Evolutionary conservation across 2,329 filamentous ascomycete genomes (phyloP).

Genomic region (Botrytis aclada): DNA sequence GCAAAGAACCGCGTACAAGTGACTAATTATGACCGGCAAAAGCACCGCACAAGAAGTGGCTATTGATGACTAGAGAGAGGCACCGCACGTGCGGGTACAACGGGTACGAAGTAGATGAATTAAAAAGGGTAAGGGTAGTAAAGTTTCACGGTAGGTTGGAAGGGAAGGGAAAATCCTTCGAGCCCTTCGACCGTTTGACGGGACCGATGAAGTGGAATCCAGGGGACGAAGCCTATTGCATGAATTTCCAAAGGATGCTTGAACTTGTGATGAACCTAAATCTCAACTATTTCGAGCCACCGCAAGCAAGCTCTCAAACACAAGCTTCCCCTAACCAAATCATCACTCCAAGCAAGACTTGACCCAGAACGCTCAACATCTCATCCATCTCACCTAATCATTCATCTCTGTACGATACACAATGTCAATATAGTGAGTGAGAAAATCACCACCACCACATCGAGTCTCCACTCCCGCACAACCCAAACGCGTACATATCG

Average conservation of each 20-base stretch:
- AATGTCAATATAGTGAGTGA: too few relatives aligned
- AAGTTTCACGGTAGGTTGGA: not conserved
- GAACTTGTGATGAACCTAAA: constrained; percentile 2
- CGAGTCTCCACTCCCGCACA: not conserved
- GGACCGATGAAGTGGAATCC: not conserved
- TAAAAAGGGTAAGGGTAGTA: not conserved
- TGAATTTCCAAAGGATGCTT: not conserved
- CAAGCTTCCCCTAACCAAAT: not conserved
- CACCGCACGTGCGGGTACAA: not conserved
- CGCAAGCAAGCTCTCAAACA: not conserved
- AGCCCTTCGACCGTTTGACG: constrained; percentile 1
- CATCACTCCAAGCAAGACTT: not conserved
- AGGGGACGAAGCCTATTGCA: not conserved
- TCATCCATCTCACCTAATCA: not conserved
- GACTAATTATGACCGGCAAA: not conserved
- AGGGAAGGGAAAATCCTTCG: not conserved
- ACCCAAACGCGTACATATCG: not conserved
- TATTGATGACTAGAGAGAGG: too few relatives aligned
- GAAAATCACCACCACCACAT: not conserved
- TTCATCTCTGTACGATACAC: too few relatives aligned
- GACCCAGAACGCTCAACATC: not conserved
- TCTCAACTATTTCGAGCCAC: not conserved
- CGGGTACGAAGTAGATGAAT: not conserved
- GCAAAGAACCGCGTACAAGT: too few relatives aligned
- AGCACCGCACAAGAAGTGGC: too few relatives aligned